Evolutionary conservation across 2,329 filamentous ascomycete genomes (phyloP), one percentile per base, ranked within the genome.

Genomic region (Ceratocystis harringtonii): DNA sequence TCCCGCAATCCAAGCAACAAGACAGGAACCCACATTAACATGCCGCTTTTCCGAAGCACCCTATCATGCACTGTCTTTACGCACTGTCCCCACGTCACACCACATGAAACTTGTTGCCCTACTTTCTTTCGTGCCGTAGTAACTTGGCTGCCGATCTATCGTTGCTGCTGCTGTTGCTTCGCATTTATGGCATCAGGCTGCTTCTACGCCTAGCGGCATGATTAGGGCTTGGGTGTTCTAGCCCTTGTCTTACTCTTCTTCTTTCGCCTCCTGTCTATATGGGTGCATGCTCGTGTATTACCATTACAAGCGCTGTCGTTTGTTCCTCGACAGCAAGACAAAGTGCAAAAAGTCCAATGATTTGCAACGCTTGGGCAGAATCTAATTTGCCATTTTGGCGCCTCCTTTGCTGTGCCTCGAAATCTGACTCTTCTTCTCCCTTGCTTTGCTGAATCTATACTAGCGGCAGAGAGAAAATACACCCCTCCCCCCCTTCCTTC

Each of bases 351-450:
- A 57, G 52, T 30, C 52, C 52, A 57, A 32, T 57, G 52, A 57
- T 57, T 57, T 57, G 22, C 52, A 57, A 41, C 52, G 52, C 52
- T 57, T 57, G 25, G 52, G 52, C 52, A 57, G 22, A 10, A 7
- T 57, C 4, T 22, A 57, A 57, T 57, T 57, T 57, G 52, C 52
- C 52, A 22, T 57, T 50, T 57, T 28, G 17, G 25, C 52, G 22
- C 52, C 52, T 57, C 52, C 52, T 57, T 57, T 57, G 52, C 52
- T 57, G 52, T 57, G 52, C 52, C 52, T 57, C 22, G 22, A 57
- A 50, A 19, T 19, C n/a, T n/a, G 36, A 41, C 36, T 41, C 36
- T 50, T 50, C 17, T 12, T 57, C 12, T 57, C 19, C 19, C 50
- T 32, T 28, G 52, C 22, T 57, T 57, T 4, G 0, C 28, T 32